These are phyloP conservation scores for Eucalyptus viminalis DNA, from an alignment of 345 rosid species.

Conservation along the genomic window DNA sequence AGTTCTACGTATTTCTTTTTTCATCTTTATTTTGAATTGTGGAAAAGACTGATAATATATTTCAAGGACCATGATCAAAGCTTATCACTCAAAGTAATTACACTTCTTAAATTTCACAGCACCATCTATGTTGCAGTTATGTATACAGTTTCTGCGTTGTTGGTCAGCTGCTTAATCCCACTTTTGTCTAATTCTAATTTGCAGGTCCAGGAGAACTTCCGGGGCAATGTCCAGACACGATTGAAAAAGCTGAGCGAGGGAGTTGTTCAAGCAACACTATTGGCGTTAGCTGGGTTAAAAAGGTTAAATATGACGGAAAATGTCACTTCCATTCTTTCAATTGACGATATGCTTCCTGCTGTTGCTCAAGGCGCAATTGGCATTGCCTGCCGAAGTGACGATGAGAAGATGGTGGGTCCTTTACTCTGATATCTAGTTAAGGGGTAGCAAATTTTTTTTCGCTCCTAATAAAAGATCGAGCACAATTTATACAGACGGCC, in stretches of 20 bases:
- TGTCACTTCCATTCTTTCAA: slow-evolving; percentile 59
- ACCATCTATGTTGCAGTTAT: background rate
- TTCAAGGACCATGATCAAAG: background rate
- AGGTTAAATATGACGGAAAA: slow-evolving; percentile 87
- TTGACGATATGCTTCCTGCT: slow-evolving; percentile 97
- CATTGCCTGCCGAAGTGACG: slow-evolving; percentile 77
- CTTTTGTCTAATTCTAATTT: slow-evolving; percentile 1
- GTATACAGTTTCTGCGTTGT: background rate
- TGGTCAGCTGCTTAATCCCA: background rate
- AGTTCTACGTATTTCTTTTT: background rate
- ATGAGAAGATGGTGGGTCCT: slow-evolving; percentile 72
- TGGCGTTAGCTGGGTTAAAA: slow-evolving; percentile 95
- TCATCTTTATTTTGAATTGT: background rate
- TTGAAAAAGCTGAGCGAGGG: slow-evolving; percentile 82
- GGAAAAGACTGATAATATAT: background rate
- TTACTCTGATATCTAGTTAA: background rate
- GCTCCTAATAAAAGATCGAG: background rate
- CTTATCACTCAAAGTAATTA: background rate
- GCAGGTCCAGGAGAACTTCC: slow-evolving; percentile 83
- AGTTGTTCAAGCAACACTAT: slow-evolving; percentile 73
- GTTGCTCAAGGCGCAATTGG: slow-evolving; percentile 99
- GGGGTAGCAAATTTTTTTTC: background rate
- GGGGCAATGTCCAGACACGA: slow-evolving; percentile 96
- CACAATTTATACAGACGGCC: background rate
- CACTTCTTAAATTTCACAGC: background rate